Percentiles rank a stretch among this genome's conserved stretches.
These are phyloP conservation scores for Benincasa hispida DNA, from an alignment of 306 rosid genomes.

Conservation along the genomic window DNA sequence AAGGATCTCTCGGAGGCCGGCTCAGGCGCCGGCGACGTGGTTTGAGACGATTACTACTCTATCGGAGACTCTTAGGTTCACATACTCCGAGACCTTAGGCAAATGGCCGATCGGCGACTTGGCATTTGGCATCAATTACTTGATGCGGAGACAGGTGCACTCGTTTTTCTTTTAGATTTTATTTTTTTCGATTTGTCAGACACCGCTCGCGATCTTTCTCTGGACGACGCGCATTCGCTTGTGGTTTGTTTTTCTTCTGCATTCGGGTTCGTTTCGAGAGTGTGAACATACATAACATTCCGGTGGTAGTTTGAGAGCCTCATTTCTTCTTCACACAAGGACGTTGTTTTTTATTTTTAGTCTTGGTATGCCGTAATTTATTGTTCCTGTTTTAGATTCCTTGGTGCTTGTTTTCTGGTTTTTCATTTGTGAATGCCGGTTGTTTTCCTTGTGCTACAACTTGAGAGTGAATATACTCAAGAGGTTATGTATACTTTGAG, in stretches of 20 bases:
- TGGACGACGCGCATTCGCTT: neutral
- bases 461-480: neutral
- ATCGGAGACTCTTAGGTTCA: constrained; percentile 80
- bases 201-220: neutral
- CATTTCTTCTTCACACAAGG: neutral
- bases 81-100: constrained; percentile 79
- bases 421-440: neutral
- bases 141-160: constrained; percentile 79
- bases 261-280: neutral
- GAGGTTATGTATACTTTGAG: neutral
- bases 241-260: neutral
- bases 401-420: neutral
- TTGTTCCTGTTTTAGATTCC: neutral
- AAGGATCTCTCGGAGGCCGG: constrained; percentile 75
- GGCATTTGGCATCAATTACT: constrained; percentile 93
- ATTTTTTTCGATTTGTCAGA: neutral
- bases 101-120: constrained; percentile 98
- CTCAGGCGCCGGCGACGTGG: constrained; percentile 86
- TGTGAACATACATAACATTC: neutral
- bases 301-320: neutral
- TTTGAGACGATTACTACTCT: constrained; percentile 65
- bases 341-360: neutral
- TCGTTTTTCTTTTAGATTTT: neutral
- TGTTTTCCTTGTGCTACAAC: neutral
- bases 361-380: neutral